phyloP scores from a whole-genome alignment of 1,284 basidiomycete genomes.

The Paramarasmius palmivorus region DNA sequence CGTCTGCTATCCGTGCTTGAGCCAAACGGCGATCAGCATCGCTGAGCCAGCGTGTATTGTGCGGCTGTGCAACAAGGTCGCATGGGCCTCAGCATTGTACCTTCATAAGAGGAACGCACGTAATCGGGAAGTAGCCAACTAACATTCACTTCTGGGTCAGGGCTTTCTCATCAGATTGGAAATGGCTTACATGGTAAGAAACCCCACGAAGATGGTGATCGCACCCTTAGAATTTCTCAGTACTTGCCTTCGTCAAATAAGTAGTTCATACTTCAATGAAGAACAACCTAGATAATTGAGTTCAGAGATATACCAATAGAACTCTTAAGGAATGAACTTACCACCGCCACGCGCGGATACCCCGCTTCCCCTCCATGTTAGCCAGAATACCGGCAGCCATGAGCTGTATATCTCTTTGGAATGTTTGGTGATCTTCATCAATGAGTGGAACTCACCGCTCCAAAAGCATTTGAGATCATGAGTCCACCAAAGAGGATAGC shows the following conservation, averaged over 20 bases:
- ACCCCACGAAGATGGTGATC: conserved; percentile 55
- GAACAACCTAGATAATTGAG: conserved; percentile 46
- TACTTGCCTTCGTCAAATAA: neutral
- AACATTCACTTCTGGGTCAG: conserved; percentile 3
- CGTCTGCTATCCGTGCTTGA: conserved; percentile 71
- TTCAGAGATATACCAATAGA: neutral
- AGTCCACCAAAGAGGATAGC: conserved; percentile 69
- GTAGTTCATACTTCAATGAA: conserved; percentile 51
- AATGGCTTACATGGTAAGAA: conserved; percentile 46
- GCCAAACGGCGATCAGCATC: conserved; percentile 62
- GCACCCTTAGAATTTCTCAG: conserved; percentile 39
- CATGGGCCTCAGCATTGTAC: neutral
- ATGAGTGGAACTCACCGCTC: conserved; percentile 46
- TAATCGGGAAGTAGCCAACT: conserved; percentile 59
- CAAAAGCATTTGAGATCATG: conserved; percentile 80
- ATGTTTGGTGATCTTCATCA: neutral
- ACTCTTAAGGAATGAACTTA: conserved; percentile 27
- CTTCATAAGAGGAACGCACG: conserved; percentile 30
- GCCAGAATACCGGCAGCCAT: conserved; percentile 54
- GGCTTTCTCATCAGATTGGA: neutral
- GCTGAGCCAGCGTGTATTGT: conserved; percentile 70
- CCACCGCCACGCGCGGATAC: conserved; percentile 76
- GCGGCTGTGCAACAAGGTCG: conserved; percentile 37
- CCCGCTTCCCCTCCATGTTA: conserved; percentile 55
- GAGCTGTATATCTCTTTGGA: no score